Percentiles rank a stretch among this genome's conserved stretches.
These are phyloP conservation scores for Rhododendron vialii DNA, from an alignment of 148 eudicot species.

Conservation along the genomic window DNA sequence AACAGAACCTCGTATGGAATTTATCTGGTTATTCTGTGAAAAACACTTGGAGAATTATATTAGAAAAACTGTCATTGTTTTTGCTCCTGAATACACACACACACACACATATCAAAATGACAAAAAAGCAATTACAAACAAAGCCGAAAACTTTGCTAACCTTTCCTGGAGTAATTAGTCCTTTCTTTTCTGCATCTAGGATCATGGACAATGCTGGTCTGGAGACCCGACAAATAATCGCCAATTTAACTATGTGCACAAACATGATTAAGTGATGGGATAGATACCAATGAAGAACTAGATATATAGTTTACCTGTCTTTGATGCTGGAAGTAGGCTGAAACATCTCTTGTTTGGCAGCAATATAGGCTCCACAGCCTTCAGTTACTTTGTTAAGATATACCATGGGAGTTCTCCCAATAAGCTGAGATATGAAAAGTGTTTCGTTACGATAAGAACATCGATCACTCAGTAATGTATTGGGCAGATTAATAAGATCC, in stretches of 20 bases:
- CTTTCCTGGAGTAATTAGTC: constrained; percentile 80
- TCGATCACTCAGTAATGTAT: background rate
- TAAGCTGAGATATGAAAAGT: constrained; percentile 42
- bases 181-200: constrained; percentile 86
- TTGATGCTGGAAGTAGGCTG: constrained; percentile 96
- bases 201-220: constrained; percentile 95
- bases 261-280: background rate
- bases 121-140: background rate
- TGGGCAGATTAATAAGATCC: background rate
- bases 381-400: constrained; percentile 76
- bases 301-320: constrained; percentile 53
- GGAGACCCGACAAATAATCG: background rate
- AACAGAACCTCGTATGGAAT: background rate
- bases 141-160: constrained; percentile 24
- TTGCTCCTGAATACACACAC: background rate
- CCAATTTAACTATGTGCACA: background rate
- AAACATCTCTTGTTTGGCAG: constrained; percentile 95
- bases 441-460: background rate
- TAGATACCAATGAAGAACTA: background rate
- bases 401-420: constrained; percentile 92
- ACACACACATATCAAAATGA: background rate
- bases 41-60: background rate
- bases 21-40: background rate
- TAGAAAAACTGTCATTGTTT: background rate
- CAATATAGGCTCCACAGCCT: constrained; percentile 85